Conservation (phyloP, 805 yeast species). For the Candida ascalaphidarum region DNA sequence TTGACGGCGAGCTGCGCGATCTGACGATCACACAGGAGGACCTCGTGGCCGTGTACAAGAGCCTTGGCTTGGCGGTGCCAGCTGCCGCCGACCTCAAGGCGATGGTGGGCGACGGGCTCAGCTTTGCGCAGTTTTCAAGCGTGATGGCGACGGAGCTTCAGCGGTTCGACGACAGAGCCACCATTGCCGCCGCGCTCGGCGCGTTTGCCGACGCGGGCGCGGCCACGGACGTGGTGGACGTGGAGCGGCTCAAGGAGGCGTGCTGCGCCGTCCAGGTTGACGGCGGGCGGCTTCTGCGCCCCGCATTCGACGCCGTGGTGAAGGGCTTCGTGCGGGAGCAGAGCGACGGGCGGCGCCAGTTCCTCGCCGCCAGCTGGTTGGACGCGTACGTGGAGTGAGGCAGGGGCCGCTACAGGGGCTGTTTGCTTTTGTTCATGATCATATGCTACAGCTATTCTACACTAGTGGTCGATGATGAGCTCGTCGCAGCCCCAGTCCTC, state of each 20-base stretch:
- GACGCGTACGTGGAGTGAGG: conserved; percentile 37
- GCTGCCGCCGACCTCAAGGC: conserved; percentile 31
- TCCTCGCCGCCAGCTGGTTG: conserved; percentile 57
- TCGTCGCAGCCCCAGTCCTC: conserved; percentile 99
- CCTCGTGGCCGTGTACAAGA: conserved; percentile 43
- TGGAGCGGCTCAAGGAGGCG: conserved; percentile 40
- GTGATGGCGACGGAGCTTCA: conserved; percentile 50
- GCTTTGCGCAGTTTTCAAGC: conserved; percentile 59
- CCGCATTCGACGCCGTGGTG: conserved; percentile 44
- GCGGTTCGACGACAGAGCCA: conserved; percentile 42
- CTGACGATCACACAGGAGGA: conserved; percentile 52
- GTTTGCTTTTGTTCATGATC: neutral
- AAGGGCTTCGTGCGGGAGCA: conserved; percentile 48
- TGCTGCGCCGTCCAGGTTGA: conserved; percentile 37
- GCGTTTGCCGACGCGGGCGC: conserved; percentile 35
- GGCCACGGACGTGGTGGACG: conserved; percentile 28
- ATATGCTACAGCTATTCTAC: conserved; percentile 1
- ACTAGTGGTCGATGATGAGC: conserved; percentile 73
- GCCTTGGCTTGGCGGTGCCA: conserved; percentile 41
- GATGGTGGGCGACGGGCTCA: conserved; percentile 44
- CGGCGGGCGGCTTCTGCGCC: conserved; percentile 29
- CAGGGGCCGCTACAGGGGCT: neutral
- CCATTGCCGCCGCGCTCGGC: conserved; percentile 49
- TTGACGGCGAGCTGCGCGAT: conserved; percentile 74
- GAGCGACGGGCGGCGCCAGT: conserved; percentile 48